Percentiles rank a stretch among this genome's conserved stretches.
Evolutionary conservation across 164 flowering plant genomes (phyloP).

Genomic region (Chimonanthus praecox): DNA sequence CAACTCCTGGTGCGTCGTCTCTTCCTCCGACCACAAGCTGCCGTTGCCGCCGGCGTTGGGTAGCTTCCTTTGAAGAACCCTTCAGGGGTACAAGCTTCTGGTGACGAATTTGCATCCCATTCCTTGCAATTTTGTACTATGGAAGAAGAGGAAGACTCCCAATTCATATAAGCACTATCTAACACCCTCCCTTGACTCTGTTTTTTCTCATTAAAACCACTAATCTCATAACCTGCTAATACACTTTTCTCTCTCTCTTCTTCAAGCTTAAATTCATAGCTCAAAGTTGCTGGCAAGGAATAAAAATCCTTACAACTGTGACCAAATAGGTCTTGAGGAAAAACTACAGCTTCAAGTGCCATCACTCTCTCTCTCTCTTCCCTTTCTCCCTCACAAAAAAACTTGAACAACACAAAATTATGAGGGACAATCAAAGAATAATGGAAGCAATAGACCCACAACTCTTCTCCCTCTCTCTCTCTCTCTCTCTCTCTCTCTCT

Average conservation of each 20-base stretch:
- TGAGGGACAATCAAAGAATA: too few species aligned
- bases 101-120: constrained; percentile 28
- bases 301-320: constrained; percentile 34
- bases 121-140: constrained; percentile 30
- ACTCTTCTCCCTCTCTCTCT: constrained; percentile 2
- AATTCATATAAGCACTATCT: constrained; percentile 17
- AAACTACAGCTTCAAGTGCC: constrained; percentile 69
- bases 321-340: constrained; percentile 39
- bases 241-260: constrained; percentile 7
- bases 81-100: constrained; percentile 4
- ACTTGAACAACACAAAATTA: too few species aligned
- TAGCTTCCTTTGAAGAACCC: background rate
- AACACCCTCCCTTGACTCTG: constrained; percentile 13
- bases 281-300: constrained; percentile 19
- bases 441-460: too few species aligned
- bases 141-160: constrained; percentile 23
- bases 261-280: constrained; percentile 21
- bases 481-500: background rate
- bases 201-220: constrained; percentile 10
- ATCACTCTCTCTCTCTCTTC: constrained; percentile 23
- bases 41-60: constrained; percentile 5
- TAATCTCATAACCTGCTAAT: constrained; percentile 2
- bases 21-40: constrained; percentile 21
- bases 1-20: constrained; percentile 31
- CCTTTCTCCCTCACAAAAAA: too few species aligned